phyloP scores from a whole-genome alignment of 768 basidiomycete genomes.

The Fomitopsis serialis region DNA sequence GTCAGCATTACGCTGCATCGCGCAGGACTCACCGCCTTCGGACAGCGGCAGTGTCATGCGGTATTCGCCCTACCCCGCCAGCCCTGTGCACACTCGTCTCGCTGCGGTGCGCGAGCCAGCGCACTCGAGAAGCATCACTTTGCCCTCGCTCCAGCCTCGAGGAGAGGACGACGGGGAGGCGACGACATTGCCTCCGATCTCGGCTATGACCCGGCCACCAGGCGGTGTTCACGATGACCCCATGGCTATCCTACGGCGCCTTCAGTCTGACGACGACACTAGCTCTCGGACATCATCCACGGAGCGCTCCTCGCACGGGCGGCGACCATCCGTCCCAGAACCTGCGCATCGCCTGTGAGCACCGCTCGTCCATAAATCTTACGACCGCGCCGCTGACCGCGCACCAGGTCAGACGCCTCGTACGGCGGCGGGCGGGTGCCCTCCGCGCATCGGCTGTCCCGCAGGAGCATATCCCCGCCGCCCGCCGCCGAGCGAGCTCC shows the following conservation, averaged over 20 bases:
- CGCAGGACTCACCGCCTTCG: constrained; percentile 27
- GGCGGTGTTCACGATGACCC: constrained; percentile 49
- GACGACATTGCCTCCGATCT: constrained; percentile 25
- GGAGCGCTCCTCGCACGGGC: constrained; percentile 6
- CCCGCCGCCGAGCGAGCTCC: neutral
- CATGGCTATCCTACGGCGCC: constrained; percentile 57
- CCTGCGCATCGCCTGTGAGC: constrained; percentile 5
- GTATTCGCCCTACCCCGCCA: constrained; percentile 43
- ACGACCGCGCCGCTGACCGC: neutral
- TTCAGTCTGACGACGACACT: constrained; percentile 46
- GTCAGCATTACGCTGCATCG: neutral
- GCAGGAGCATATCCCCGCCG: neutral
- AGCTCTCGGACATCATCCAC: neutral
- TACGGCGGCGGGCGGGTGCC: neutral
- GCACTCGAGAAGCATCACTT: constrained; percentile 25
- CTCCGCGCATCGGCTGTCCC: neutral
- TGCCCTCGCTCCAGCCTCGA: constrained; percentile 39
- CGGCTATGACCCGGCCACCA: constrained; percentile 56
- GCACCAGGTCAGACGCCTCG: neutral
- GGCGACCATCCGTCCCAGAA: constrained; percentile 9
- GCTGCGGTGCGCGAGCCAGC: constrained; percentile 9
- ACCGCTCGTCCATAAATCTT: neutral
- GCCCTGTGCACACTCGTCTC: constrained; percentile 21
- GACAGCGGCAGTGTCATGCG: constrained; percentile 24
- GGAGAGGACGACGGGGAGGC: neutral